Evolutionary conservation across 169 alveolate genomes (phyloP).

Genomic region (Eimeria brunetti): DNA sequence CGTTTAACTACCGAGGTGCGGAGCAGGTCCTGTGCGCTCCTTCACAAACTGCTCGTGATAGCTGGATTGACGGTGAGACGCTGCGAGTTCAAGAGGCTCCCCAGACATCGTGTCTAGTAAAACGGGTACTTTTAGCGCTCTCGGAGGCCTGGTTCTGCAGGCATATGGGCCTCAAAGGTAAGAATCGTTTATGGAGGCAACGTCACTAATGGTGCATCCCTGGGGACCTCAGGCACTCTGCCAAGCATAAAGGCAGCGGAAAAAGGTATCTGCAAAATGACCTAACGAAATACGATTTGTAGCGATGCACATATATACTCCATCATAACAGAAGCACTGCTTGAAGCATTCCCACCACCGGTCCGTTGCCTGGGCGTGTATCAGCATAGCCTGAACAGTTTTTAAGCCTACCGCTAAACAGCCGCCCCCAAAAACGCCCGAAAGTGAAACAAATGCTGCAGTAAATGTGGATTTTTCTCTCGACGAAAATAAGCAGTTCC

Average conservation of each 20-base stretch:
- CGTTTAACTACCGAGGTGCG: conserved; percentile 84
- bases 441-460: conserved; percentile 34
- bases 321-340: conserved; percentile 53
- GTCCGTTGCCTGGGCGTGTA: not conserved
- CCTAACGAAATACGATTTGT: not conserved
- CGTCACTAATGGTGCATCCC: not conserved
- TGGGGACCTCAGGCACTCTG: conserved; percentile 52
- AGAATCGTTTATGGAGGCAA: not conserved
- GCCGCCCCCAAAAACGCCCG: conserved; percentile 53
- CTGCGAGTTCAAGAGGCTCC: not conserved
- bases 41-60: conserved; percentile 82
- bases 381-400: not conserved
- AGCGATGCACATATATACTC: not conserved
- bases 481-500: conserved; percentile 56
- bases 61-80: conserved; percentile 86
- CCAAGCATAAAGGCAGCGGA: conserved; percentile 78
- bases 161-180: conserved; percentile 86
- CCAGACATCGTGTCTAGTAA: not conserved
- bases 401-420: not conserved
- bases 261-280: conserved; percentile 20
- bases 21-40: conserved; percentile 86
- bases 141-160: conserved; percentile 88
- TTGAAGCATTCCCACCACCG: conserved; percentile 71
- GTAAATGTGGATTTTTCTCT: conserved; percentile 64
- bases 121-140: conserved; percentile 50